Evolutionary conservation across 176 grass and related monocot genomes (phyloP).

Genomic region (Zea mays): DNA sequence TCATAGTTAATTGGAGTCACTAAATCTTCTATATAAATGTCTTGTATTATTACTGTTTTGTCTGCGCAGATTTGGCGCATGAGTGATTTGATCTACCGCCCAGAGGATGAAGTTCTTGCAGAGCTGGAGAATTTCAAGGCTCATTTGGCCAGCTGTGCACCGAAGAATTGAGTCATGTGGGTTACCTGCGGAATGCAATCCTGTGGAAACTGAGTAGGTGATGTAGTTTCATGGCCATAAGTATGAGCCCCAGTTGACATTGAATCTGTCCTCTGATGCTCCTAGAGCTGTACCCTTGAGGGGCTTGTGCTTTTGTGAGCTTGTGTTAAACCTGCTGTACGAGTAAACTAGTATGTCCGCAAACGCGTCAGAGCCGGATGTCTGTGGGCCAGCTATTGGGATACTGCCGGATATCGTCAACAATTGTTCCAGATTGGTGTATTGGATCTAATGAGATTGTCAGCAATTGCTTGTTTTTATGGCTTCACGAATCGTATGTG

Average conservation of each 20-base stretch:
- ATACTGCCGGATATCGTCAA: conserved; percentile 13
- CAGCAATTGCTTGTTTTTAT: not conserved
- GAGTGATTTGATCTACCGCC: conserved; percentile 83
- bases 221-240: conserved; percentile 37
- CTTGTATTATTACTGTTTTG: conserved; percentile 25
- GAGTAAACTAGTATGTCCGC: not conserved
- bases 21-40: not conserved
- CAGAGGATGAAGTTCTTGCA: conserved; percentile 71
- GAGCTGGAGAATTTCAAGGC: conserved; percentile 88
- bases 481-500: not conserved
- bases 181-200: no score
- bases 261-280: conserved; percentile 22
- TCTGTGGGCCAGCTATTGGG: conserved; percentile 29
- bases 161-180: conserved; percentile 49
- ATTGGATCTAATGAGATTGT: not conserved
- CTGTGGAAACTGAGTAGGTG: conserved; percentile 11
- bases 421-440: conserved; percentile 22
- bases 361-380: conserved; percentile 18
- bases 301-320: conserved; percentile 15
- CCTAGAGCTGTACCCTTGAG: conserved; percentile 25
- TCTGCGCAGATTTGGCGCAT: conserved; percentile 88
- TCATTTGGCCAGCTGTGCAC: conserved; percentile 55
- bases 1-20: conserved; percentile 1
- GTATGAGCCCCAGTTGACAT: conserved; percentile 24
- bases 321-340: conserved; percentile 43